Base-by-base conservation (phyloP, 495 filamentous ascomycete species). In the Talaromyces borbonicus region DNA sequence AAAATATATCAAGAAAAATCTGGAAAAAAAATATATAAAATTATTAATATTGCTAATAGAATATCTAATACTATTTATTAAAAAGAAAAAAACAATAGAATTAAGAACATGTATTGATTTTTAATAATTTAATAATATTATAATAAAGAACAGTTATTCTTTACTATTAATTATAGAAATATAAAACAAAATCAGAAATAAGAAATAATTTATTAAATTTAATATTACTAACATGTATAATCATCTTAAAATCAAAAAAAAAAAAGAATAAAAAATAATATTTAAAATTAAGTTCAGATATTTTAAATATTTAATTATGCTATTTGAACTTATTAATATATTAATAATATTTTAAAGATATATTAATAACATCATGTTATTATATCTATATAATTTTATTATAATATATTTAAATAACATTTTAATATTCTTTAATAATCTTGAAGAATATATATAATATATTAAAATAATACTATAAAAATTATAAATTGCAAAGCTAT, bases 41-140 rank as follows among this genome's bases (percentile, higher is more conserved):
- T 14, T 14, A 35, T 35, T 14, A 4, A 35, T 29, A 14, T 43
- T 59, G 1, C 50, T 44, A 0, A 52, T 31, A 2, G 54, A 50
- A 0, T 53, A 57, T 0, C 62, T 54, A 8, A 52, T 75, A 7
- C 44, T 73, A 0, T 63, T 74, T 33, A 54, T 55, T 0, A 75
- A 73, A 36, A 42, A 43, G 1, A 51, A 58, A n/a, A 57, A 60
- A 3, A 49, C 46, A 0, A 29, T 29, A 29, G 26, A 29, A 6
- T 32, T 75, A 0, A 39, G 57, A 1, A 51, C 79, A 26, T 77
- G 60, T 57, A 50, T 75, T 0, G 60, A 78, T 39, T 78, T 69
- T 41, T 46, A 55, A 5, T 50, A 49, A 5, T 39, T 75, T 0
- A 78, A 79, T 42, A 38, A 22, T 0, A 46, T 74, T 0, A 75